Conservation (phyloP, 345 rosid species). For the Kandelia obovata region DNA sequence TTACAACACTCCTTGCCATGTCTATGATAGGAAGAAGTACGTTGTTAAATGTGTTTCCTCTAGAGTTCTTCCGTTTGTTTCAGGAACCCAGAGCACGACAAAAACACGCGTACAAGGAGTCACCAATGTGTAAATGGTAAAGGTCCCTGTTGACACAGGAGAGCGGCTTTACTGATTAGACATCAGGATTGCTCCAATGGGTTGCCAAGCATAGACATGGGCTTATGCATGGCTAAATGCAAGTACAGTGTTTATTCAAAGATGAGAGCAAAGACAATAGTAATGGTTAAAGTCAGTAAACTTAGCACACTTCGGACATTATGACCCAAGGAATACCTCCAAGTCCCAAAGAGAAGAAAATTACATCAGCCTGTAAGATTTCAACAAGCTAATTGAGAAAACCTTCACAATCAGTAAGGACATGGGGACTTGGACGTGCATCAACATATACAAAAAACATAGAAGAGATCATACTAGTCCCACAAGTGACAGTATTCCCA, state of each 20-base stretch:
- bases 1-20: not conserved
- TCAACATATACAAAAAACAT: not conserved
- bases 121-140: constrained; percentile 27
- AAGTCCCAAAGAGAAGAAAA: constrained; percentile 30
- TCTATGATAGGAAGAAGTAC: not conserved
- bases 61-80: constrained; percentile 34
- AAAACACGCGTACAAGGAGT: constrained; percentile 22
- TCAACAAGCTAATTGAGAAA: not conserved
- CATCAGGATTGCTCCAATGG: not conserved
- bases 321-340: constrained; percentile 35
- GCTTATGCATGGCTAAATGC: no score
- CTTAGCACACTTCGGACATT: constrained; percentile 25
- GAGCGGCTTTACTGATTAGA: not conserved
- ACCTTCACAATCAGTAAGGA: not conserved
- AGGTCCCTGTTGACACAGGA: constrained; percentile 19
- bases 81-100: constrained; percentile 28
- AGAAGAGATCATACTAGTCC: constrained; percentile 24
- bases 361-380: constrained; percentile 14
- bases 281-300: not conserved
- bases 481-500: constrained; percentile 28
- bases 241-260: no score
- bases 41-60: constrained; percentile 18
- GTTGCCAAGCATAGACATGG: no score
- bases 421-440: not conserved
- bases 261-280: not conserved